Evolutionary conservation across 1,139 yeast genomes (phyloP).

Genomic region (Pichia sp.): DNA sequence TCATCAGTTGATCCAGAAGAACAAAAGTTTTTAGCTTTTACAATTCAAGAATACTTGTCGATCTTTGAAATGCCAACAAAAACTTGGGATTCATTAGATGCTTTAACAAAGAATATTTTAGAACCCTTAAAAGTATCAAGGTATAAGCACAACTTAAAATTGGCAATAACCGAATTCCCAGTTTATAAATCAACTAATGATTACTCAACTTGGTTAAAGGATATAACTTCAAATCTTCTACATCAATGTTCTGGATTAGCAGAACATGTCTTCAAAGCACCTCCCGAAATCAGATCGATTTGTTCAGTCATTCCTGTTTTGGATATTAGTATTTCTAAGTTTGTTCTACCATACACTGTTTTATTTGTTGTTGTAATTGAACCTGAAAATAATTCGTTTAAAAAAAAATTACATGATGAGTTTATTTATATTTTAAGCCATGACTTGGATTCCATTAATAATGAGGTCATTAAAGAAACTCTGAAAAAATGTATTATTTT

Average conservation of each 20-base stretch:
- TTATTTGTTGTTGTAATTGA: conserved; percentile 56
- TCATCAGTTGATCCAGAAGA: conserved; percentile 83
- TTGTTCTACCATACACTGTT: conserved; percentile 67
- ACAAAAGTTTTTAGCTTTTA: conserved; percentile 79
- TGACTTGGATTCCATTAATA: conserved; percentile 41
- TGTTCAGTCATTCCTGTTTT: conserved; percentile 13
- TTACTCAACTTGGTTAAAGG: conserved; percentile 62
- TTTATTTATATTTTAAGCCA: conserved; percentile 49
- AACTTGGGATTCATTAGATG: conserved; percentile 61
- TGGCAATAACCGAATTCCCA: conserved; percentile 35
- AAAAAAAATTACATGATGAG: conserved; percentile 48
- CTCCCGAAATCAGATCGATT: conserved; percentile 2
- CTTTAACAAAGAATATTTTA: conserved; percentile 65
- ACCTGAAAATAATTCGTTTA: conserved; percentile 39
- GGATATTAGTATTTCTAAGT: conserved; percentile 62
- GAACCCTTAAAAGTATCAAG: conserved; percentile 70
- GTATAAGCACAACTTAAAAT: conserved; percentile 41
- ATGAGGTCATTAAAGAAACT: conserved; percentile 48
- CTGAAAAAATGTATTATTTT: conserved; percentile 62
- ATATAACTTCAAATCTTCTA: conserved; percentile 45
- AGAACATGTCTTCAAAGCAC: neutral
- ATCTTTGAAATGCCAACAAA: conserved; percentile 45
- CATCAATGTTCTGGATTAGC: conserved; percentile 6
- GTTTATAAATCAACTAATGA: conserved; percentile 39
- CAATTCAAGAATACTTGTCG: conserved; percentile 80